Base-by-base conservation (phyloP, 345 rosid species). In the Camelina hispida region DNA sequence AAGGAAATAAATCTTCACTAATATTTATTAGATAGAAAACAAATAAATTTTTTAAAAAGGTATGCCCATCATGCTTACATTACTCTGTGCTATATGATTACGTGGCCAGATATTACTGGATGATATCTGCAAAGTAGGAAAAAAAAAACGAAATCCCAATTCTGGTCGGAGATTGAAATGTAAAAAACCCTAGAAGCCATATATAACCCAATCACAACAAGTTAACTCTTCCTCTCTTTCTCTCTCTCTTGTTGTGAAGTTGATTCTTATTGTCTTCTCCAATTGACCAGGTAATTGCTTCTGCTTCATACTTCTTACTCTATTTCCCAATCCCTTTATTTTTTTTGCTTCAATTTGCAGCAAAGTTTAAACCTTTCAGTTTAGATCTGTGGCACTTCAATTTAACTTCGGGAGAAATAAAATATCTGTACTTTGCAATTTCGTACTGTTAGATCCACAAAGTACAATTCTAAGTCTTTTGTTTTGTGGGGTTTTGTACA, bases 141-240 rank as follows among this genome's bases (percentile, higher is more conserved):
- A 71, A 30, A 64, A 28, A 15, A 4, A 18, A 32, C 1, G 28
- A 16, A 12, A 17, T 57, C 61, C 47, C 47, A 57, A 56, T 32
- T 58, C 18, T 69, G 25, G 16, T 55, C 23, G 42, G 54, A 52
- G 69, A 52, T 72, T 72, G 20, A 13, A 1, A 17, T 44, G 62
- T 37, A 59, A 34, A 6, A 68, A 75, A 75, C 73, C 79, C 73
- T 75, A 75, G 73, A 40, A 75, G 62, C 37, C 18, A 40, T 75
- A 58, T 35, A 58, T 68, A 66, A 9, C 38, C 72, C 46, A 42
- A 43, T 35, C 73, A 37, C 18, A 52, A 17, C 37, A 54, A 53
- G 42, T 15, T 16, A 30, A 34, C 22, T 51, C 9, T 25, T 3
- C 4, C 28, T 15, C 16, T n/a, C 50, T 14, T 56, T 20, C 30